Evolutionary conservation across 495 filamentous ascomycete species (phyloP).

Genomic region (Podospora pseudoanserina): DNA sequence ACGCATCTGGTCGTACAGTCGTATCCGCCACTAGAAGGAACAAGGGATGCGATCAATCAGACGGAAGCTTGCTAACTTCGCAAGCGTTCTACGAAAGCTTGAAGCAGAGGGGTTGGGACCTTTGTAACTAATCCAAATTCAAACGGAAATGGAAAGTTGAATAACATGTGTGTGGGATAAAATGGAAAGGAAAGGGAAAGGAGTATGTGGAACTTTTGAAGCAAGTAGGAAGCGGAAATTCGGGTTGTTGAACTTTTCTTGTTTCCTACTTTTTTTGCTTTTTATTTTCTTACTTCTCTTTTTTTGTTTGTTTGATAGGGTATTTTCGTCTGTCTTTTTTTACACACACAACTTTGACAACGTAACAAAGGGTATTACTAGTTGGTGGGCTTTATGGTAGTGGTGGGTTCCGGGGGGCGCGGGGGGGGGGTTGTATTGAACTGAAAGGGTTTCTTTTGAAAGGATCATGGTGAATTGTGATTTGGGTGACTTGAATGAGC

Average conservation of each 20-base stretch:
- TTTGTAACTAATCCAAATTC: not conserved
- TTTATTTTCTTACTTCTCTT: not conserved
- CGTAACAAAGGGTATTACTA: not conserved
- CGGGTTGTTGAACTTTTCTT: not conserved
- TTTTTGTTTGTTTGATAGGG: not conserved
- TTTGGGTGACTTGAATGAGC: too few relatives aligned
- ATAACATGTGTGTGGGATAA: not conserved
- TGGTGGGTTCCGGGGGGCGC: not conserved
- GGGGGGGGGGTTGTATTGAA: not conserved
- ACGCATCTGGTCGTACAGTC: slow-evolving; percentile 77
- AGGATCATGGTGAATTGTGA: too few relatives aligned
- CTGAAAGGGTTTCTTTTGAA: not conserved
- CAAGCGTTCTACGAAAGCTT: not conserved
- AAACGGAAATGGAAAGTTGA: not conserved
- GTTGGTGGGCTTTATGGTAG: not conserved
- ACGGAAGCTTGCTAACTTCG: too few relatives aligned
- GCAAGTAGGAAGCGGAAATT: not conserved
- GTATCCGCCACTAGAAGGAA: slow-evolving; percentile 1
- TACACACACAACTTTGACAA: not conserved
- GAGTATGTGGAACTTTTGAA: not conserved
- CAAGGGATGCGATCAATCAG: not conserved
- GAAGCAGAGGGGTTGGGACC: too few relatives aligned
- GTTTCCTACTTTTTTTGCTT: not conserved
- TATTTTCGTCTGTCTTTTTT: not conserved
- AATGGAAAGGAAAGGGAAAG: slow-evolving; percentile 3